Conservation (phyloP, 2,329 filamentous ascomycete species). For the Xylaria sp. region DNA sequence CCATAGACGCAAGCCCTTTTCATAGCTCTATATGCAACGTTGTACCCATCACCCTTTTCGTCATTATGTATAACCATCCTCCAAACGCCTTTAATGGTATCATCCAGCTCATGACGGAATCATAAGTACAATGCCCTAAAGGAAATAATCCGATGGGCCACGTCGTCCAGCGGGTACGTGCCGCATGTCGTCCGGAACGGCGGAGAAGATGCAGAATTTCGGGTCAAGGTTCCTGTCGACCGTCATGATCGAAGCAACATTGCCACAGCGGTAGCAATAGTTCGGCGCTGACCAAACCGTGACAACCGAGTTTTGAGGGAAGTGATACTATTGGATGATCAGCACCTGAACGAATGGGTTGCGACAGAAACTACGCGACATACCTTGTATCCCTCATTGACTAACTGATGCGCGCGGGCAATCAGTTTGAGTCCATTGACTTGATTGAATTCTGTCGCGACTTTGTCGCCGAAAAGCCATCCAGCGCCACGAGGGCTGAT, state of each 20-base stretch:
- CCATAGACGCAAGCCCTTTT: conserved; percentile 4
- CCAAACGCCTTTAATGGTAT: conserved; percentile 29
- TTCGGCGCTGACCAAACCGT: conserved; percentile 98
- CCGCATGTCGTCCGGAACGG: conserved; percentile 79
- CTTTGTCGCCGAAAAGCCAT: conserved; percentile 95
- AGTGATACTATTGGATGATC: conserved; percentile 65
- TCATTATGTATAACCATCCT: conserved; percentile 16
- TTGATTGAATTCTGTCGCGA: conserved; percentile 95
- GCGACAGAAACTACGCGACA: conserved; percentile 50
- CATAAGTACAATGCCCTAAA: conserved; percentile 39
- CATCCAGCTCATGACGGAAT: conserved; percentile 24
- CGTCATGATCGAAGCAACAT: conserved; percentile 94
- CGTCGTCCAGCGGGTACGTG: conserved; percentile 69
- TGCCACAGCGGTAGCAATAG: conserved; percentile 92
- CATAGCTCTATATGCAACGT: conserved; percentile 18
- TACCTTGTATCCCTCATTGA: conserved; percentile 97
- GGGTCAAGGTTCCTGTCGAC: conserved; percentile 79
- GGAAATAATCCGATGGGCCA: conserved; percentile 65
- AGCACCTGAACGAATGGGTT: conserved; percentile 18
- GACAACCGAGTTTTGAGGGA: conserved; percentile 88
- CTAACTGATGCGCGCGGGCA: conserved; percentile 92
- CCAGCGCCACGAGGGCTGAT: conserved; percentile 93
- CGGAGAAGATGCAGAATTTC: conserved; percentile 87
- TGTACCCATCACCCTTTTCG: conserved; percentile 4
- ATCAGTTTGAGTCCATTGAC: conserved; percentile 96